Evolutionary conservation across 306 rosid genomes (phyloP).

Genomic region (Dicorynia guianensis): DNA sequence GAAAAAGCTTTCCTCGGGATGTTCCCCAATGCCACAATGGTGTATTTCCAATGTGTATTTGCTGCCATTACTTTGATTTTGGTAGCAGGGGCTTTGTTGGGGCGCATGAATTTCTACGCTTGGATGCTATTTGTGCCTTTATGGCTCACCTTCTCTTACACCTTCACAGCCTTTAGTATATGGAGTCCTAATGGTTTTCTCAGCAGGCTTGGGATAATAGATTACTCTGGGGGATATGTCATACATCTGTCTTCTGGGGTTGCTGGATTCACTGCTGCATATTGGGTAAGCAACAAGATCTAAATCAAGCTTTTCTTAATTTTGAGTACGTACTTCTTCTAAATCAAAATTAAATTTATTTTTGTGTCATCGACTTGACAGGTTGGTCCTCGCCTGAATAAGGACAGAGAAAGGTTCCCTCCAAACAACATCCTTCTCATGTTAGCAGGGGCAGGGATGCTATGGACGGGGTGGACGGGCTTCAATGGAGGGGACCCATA

Average conservation of each 20-base stretch:
- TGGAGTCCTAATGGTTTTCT: slow-evolving; percentile 52
- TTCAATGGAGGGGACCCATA: slow-evolving; percentile 70
- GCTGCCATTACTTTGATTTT: slow-evolving; percentile 60
- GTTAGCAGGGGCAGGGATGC: slow-evolving; percentile 54
- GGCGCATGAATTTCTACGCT: slow-evolving; percentile 60
- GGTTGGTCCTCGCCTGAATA: slow-evolving; percentile 64
- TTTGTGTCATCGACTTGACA: not conserved
- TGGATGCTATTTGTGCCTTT: slow-evolving; percentile 66
- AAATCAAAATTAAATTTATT: no score
- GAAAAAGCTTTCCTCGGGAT: slow-evolving; percentile 30
- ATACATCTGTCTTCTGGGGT: slow-evolving; percentile 63
- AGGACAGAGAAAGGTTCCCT: slow-evolving; percentile 64
- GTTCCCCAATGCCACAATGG: slow-evolving; percentile 55
- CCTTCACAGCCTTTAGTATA: slow-evolving; percentile 55
- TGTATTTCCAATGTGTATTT: slow-evolving; percentile 55
- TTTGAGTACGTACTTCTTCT: no score
- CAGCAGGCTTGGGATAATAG: slow-evolving; percentile 40
- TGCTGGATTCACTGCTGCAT: slow-evolving; percentile 65
- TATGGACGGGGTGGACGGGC: slow-evolving; percentile 64
- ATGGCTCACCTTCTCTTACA: slow-evolving; percentile 58
- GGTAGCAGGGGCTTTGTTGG: slow-evolving; percentile 57
- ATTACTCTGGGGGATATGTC: slow-evolving; percentile 58
- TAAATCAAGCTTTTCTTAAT: no score
- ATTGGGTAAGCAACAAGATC: slow-evolving; percentile 45
- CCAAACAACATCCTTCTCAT: slow-evolving; percentile 59